phyloP scores from a whole-genome alignment of 2,329 filamentous ascomycete genomes.

The Iodosphaeria phyllophila region DNA sequence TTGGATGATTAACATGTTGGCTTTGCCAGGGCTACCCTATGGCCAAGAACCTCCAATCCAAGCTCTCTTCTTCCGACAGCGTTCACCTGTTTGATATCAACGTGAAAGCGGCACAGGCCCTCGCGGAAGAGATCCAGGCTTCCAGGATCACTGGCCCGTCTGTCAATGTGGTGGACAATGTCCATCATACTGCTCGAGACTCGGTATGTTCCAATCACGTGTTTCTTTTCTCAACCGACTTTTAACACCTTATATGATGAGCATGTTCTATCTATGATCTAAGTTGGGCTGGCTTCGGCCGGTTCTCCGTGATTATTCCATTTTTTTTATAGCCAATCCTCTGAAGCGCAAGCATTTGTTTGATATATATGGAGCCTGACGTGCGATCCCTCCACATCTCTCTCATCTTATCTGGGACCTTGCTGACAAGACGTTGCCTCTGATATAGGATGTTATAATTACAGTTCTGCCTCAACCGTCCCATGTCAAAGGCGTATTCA shows the following conservation, averaged over 20 bases:
- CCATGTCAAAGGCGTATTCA: constrained; percentile 72
- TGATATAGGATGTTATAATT: constrained; percentile 57
- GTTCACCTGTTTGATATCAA: constrained; percentile 40
- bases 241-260: constrained; percentile 15
- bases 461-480: constrained; percentile 78
- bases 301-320: constrained; percentile 43
- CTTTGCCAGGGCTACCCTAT: constrained; percentile 36
- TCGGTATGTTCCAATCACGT: constrained; percentile 24
- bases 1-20: constrained; percentile 3
- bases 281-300: constrained; percentile 46
- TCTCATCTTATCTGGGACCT: constrained; percentile 5
- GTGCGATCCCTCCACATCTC: background rate
- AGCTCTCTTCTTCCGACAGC: constrained; percentile 29
- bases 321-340: constrained; percentile 54
- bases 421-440: constrained; percentile 3
- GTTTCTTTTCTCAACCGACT: constrained; percentile 1
- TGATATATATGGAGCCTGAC: background rate
- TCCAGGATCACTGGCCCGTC: constrained; percentile 24
- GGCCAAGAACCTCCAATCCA: constrained; percentile 41
- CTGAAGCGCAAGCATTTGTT: no score
- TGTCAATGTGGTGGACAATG: constrained; percentile 24
- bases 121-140: constrained; percentile 26
- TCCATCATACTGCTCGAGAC: constrained; percentile 27
- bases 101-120: constrained; percentile 22
- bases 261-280: constrained; percentile 42